Percentiles rank a stretch among this genome's conserved stretches.
phyloP scores from a whole-genome alignment of 164 flowering plant species.

The Cinnamomum chago region DNA sequence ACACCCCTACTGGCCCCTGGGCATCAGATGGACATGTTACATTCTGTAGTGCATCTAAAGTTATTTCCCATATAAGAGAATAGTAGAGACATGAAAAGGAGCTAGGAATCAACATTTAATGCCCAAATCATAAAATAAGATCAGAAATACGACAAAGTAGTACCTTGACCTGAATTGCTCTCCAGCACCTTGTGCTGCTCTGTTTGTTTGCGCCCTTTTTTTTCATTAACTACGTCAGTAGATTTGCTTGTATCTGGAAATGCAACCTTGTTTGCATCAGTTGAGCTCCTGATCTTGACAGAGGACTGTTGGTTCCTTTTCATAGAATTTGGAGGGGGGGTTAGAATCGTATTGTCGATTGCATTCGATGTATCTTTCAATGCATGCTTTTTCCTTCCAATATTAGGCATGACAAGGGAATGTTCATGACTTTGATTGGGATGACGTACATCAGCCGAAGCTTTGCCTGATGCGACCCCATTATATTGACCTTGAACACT shows the following conservation, averaged over 20 bases:
- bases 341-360: conserved; percentile 19
- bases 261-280: conserved; percentile 34
- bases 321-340: conserved; percentile 25
- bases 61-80: not conserved
- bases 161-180: conserved; percentile 50
- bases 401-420: conserved; percentile 17
- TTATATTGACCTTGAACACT: conserved; percentile 27
- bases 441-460: conserved; percentile 25
- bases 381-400: conserved; percentile 47
- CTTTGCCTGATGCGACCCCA: conserved; percentile 22
- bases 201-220: conserved; percentile 29
- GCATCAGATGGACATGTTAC: not conserved
- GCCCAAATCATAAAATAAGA: not conserved
- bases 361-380: conserved; percentile 33
- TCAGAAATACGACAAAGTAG: conserved; percentile 11
- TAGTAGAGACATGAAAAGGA: not conserved
- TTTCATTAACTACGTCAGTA: conserved; percentile 30
- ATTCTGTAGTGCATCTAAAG: not conserved
- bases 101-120: not conserved
- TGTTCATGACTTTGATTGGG: conserved; percentile 23
- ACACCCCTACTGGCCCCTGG: not conserved
- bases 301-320: conserved; percentile 40
- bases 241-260: conserved; percentile 30
- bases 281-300: conserved; percentile 39
- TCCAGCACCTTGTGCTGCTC: conserved; percentile 35